Percentiles rank a stretch among this genome's conserved stretches.
Evolutionary conservation across 2,329 filamentous ascomycete species (phyloP).

Genomic region (Penicillium capsulatum): DNA sequence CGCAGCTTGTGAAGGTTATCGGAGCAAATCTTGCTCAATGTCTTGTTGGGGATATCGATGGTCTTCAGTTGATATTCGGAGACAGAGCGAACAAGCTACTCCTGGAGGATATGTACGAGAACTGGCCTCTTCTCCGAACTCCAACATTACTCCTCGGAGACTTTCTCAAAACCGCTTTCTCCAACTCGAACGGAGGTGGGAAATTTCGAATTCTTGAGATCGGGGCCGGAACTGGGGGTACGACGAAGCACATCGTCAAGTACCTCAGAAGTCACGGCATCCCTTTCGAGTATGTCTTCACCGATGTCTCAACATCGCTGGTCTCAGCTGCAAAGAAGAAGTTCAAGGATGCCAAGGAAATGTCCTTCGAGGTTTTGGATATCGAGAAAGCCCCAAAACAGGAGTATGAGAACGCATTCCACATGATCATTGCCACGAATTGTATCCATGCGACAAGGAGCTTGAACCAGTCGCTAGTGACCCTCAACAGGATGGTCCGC

Average conservation of each 20-base stretch:
- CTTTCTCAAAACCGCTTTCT: not conserved
- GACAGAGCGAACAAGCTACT: slow-evolving; percentile 18
- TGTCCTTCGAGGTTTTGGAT: slow-evolving; percentile 32
- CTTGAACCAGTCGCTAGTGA: slow-evolving; percentile 6
- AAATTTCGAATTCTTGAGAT: slow-evolving; percentile 28
- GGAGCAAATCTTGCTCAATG: slow-evolving; percentile 38
- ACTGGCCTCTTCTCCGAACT: slow-evolving; percentile 3
- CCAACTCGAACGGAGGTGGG: slow-evolving; percentile 9
- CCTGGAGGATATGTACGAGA: slow-evolving; percentile 5
- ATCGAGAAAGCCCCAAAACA: slow-evolving; percentile 28
- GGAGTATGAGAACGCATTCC: slow-evolving; percentile 13
- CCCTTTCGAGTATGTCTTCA: slow-evolving; percentile 36
- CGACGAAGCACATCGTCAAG: slow-evolving; percentile 25
- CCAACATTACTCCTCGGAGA: not conserved
- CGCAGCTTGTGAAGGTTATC: too few relatives aligned
- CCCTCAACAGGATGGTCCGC: slow-evolving; percentile 23
- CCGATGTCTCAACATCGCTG: slow-evolving; percentile 34
- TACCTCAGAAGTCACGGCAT: slow-evolving; percentile 20
- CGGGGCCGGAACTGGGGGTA: slow-evolving; percentile 38
- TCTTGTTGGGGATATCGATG: slow-evolving; percentile 37
- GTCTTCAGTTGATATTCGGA: slow-evolving; percentile 40
- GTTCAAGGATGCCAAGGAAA: slow-evolving; percentile 26
- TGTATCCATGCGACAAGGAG: slow-evolving; percentile 30
- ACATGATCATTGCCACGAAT: slow-evolving; percentile 29
- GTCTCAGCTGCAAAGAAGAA: slow-evolving; percentile 29